These are phyloP conservation scores for Chaetomium globosum DNA, from an alignment of 2,329 filamentous ascomycete species.

Conservation along the genomic window DNA sequence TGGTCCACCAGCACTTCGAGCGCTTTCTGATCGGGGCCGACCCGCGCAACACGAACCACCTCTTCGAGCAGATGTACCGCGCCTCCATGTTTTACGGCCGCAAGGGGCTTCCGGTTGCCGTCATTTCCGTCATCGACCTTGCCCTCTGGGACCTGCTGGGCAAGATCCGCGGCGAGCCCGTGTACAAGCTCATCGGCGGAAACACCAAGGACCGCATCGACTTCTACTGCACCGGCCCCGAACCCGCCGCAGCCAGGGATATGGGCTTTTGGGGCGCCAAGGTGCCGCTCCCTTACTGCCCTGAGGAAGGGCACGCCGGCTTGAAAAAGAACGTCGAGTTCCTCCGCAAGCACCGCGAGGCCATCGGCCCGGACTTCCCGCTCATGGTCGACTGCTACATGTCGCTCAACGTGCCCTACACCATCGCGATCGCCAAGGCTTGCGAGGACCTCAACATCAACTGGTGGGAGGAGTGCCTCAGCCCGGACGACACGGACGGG, in stretches of 20 bases:
- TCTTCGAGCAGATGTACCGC: conserved; percentile 97
- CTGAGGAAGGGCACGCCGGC: conserved; percentile 80
- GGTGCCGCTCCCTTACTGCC: conserved; percentile 85
- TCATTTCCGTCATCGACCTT: conserved; percentile 92
- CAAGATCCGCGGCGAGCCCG: conserved; percentile 88
- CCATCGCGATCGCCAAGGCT: conserved; percentile 84
- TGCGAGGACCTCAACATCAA: conserved; percentile 85
- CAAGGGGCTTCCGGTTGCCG: conserved; percentile 84
- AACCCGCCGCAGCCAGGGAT: conserved; percentile 74
- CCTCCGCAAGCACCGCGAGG: conserved; percentile 78
- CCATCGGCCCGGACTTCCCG: conserved; percentile 85
- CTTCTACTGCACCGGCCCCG: conserved; percentile 94
- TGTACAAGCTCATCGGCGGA: conserved; percentile 91
- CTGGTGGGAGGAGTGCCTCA: conserved; percentile 96
- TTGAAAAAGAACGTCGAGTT: conserved; percentile 89
- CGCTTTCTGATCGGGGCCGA: conserved; percentile 88
- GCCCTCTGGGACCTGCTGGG: conserved; percentile 91
- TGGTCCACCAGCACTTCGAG: conserved; percentile 90
- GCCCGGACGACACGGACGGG: conserved; percentile 88
- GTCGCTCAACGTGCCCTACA: conserved; percentile 90
- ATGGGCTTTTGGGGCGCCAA: conserved; percentile 93
- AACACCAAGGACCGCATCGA: conserved; percentile 80
- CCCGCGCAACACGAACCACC: conserved; percentile 83
- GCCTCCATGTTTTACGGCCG: conserved; percentile 95
- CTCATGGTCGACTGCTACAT: conserved; percentile 98